Conservation (phyloP, 805 yeast genomes). For the Alloascoidea africana region DNA sequence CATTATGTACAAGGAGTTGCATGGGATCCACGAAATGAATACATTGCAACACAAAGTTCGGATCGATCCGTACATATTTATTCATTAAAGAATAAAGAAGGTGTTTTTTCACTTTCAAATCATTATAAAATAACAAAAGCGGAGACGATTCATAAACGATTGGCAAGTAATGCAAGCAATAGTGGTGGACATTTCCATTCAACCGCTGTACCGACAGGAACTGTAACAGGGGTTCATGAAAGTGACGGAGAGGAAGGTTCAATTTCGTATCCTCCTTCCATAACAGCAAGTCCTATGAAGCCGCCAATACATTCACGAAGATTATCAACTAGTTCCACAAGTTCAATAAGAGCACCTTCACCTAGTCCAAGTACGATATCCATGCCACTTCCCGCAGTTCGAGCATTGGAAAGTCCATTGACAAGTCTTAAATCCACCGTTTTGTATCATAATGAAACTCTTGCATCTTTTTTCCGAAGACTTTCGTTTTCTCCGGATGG, state of each 20-base stretch:
- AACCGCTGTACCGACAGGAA: too few species aligned
- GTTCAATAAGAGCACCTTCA: constrained; percentile 19
- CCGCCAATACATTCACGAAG: constrained; percentile 22
- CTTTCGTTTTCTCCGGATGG: constrained; percentile 89
- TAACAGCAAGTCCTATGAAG: constrained; percentile 6
- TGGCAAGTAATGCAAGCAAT: too few species aligned
- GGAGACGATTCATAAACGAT: constrained; percentile 31
- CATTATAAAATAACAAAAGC: constrained; percentile 36
- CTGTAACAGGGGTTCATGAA: neutral
- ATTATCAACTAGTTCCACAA: constrained; percentile 23
- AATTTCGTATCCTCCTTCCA: neutral
- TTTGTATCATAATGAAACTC: constrained; percentile 72
- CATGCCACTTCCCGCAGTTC: constrained; percentile 31
- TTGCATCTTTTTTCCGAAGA: constrained; percentile 83
- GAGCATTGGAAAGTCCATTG: constrained; percentile 20
- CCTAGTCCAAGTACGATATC: constrained; percentile 17
- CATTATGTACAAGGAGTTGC: constrained; percentile 93
- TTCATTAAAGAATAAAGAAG: constrained; percentile 21
- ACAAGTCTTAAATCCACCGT: constrained; percentile 20
- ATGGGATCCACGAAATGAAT: constrained; percentile 84
- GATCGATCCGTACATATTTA: constrained; percentile 76
- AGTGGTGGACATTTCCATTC: too few species aligned
- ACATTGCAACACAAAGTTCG: constrained; percentile 75
- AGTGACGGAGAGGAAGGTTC: neutral
- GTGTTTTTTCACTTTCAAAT: constrained; percentile 21